phyloP scores from a whole-genome alignment of 768 basidiomycete species.

The Boletus pseudo-olivaceus region DNA sequence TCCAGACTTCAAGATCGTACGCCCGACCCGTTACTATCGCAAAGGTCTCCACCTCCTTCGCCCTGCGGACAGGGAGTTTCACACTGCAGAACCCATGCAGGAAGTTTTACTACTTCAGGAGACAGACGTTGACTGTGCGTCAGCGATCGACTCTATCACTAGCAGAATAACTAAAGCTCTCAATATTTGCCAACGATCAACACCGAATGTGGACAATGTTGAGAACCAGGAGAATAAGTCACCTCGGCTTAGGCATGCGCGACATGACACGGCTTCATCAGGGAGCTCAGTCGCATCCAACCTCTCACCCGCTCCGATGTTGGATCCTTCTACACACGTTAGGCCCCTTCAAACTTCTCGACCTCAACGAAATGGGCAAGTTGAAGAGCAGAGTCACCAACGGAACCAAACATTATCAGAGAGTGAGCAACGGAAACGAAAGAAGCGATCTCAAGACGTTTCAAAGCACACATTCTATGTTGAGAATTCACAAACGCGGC shows the following conservation, averaged over 20 bases:
- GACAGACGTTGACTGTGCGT: slow-evolving; percentile 34
- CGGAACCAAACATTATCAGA: slow-evolving; percentile 15
- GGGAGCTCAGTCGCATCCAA: slow-evolving; percentile 38
- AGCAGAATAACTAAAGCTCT: slow-evolving; percentile 45
- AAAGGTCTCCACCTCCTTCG: slow-evolving; percentile 74
- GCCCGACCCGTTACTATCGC: slow-evolving; percentile 87
- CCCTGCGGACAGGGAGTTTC: slow-evolving; percentile 27
- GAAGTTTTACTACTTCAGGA: slow-evolving; percentile 19
- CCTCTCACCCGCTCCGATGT: slow-evolving; percentile 51
- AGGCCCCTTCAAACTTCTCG: slow-evolving; percentile 44
- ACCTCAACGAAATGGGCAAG: slow-evolving; percentile 15
- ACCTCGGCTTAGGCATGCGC: not conserved
- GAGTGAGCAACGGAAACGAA: slow-evolving; percentile 45
- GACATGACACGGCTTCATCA: slow-evolving; percentile 24
- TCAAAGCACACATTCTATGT: slow-evolving; percentile 95
- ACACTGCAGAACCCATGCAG: slow-evolving; percentile 15
- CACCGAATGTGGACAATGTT: slow-evolving; percentile 6
- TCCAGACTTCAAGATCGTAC: slow-evolving; percentile 80
- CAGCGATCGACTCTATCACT: slow-evolving; percentile 48
- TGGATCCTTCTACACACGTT: slow-evolving; percentile 77
- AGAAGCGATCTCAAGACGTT: slow-evolving; percentile 54
- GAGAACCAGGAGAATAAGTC: slow-evolving; percentile 5
- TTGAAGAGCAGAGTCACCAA: slow-evolving; percentile 17
- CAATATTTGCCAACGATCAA: slow-evolving; percentile 29
- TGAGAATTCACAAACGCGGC: slow-evolving; percentile 81